phyloP scores from a whole-genome alignment of 164 flowering plant genomes.

The Macadamia integrifolia region DNA sequence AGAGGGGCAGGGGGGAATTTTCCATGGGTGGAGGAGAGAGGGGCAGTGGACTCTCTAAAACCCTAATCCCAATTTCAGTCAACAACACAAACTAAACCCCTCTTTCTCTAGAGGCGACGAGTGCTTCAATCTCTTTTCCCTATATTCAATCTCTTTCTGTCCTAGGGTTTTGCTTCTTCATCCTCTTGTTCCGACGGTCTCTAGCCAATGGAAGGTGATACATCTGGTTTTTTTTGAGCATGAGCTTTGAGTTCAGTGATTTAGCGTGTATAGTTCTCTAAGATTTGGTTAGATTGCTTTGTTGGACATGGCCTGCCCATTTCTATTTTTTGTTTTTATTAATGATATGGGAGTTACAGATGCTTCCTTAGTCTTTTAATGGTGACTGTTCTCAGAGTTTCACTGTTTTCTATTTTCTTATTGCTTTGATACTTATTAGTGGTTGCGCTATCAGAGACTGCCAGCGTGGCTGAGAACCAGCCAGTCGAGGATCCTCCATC shows the following conservation, averaged over 20 bases:
- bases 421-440: constrained; percentile 7
- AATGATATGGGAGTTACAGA: not conserved
- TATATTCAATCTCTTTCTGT: no score
- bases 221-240: not conserved
- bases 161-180: no score
- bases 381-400: constrained; percentile 12
- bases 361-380: not conserved
- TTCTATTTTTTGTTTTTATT: constrained; percentile 3
- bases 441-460: constrained; percentile 50
- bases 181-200: no score
- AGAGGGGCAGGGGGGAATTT: no score
- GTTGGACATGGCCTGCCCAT: constrained; percentile 9
- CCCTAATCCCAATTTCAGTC: no score
- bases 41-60: no score
- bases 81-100: no score
- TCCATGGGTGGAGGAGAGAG: no score
- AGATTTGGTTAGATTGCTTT: not conserved
- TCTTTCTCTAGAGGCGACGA: no score
- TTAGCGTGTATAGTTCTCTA: constrained; percentile 9
- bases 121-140: no score
- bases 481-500: constrained; percentile 60
- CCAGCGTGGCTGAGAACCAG: constrained; percentile 55
- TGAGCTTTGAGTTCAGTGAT: not conserved
- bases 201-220: constrained; percentile 65
- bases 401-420: not conserved